Base-by-base conservation (phyloP, 192 early-diverging fungal genomes). In the Coemansia nantahalensis region DNA sequence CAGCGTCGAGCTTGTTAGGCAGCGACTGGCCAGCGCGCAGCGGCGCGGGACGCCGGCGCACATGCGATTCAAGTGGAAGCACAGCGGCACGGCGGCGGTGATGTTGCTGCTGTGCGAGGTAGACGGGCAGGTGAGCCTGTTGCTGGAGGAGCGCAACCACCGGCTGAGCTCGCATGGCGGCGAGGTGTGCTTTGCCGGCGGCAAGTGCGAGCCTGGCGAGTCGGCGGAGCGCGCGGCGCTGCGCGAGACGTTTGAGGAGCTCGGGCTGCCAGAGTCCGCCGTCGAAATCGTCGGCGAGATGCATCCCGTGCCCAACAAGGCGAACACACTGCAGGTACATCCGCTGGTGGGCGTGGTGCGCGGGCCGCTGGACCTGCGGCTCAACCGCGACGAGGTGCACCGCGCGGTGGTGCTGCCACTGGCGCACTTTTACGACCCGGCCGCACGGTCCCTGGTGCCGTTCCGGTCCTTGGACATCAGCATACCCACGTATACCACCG, bases 211-310 rank as follows among this genome's bases (percentile, higher is more conserved):
- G 39, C 47, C 56, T 0, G 44, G 45, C 15, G 93, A 92, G 1
- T 75, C 82, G 5, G 47, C 80, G 10, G 61, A 79, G 30, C 70
- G 58, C 18, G 86, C 93, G 5, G 89, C 90, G 18, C 52, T 95
- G 22, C 79, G 93, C 13, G 93, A 93, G 60, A 88, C 89, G 6
- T 32, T 59, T 21, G 91, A 95, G 54, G 93, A 95, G 61, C 78
- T 92, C 12, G 82, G 79, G 0, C 59, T 93, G 9, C 33, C 30
- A 0, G 41, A 61, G 0, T 48, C 52, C 7, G 18, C 54, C 7
- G 67, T 93, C 0, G 65, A 76, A 8, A 58, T 91, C 8, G 52
- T 93, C 4, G 90, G 90, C 8, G 44, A 58, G 39, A 70, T 86
- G 55, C 74, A 77, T 2, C 39, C 78, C 18, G 45, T 89, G 31